A percentile compares a stretch with the other conserved stretches of the same genome.
These are phyloP conservation scores for Psidium guajava DNA, from an alignment of 345 rosid genomes.

Conservation along the genomic window DNA sequence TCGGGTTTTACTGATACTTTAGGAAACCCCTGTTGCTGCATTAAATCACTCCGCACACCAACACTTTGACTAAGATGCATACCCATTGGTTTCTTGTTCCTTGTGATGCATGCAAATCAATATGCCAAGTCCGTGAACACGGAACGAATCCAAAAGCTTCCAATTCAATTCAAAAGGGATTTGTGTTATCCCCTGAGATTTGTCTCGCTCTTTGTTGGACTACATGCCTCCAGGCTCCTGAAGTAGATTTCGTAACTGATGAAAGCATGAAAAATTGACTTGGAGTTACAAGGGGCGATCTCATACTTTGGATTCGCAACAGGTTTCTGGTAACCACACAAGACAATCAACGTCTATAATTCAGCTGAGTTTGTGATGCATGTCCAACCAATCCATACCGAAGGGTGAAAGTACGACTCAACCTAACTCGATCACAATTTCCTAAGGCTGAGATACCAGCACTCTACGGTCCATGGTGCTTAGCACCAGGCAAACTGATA, in stretches of 20 bases:
- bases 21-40: background rate
- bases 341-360: background rate
- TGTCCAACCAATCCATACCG: background rate
- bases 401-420: background rate
- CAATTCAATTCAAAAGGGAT: background rate
- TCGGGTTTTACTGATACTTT: background rate
- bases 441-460: background rate
- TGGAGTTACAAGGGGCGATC: background rate
- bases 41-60: background rate
- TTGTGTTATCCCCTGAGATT: background rate
- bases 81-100: background rate
- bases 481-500: background rate
- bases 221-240: background rate
- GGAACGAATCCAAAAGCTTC: background rate
- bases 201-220: background rate
- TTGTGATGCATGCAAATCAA: background rate
- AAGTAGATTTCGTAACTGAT: background rate
- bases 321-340: background rate
- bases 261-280: background rate
- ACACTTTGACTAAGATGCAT: background rate
- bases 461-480: background rate
- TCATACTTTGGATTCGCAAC: background rate
- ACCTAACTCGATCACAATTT: background rate
- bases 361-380: background rate
- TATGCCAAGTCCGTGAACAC: background rate